Conservation (phyloP, 257 asterid species). For the Ophiorrhiza pumila region DNA sequence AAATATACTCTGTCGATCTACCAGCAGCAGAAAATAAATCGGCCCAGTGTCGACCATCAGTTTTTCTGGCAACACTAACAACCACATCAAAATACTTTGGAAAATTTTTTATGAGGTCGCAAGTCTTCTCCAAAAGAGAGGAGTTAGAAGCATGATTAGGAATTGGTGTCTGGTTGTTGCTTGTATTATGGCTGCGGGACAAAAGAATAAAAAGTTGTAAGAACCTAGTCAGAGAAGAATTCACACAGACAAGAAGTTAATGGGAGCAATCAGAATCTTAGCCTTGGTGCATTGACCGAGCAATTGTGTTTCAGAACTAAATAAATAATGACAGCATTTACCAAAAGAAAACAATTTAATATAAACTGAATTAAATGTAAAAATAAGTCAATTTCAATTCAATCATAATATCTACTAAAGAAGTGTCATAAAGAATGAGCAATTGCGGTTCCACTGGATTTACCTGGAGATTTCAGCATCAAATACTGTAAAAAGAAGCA, state of each 20-base stretch:
- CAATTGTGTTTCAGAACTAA: background rate
- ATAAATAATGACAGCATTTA: background rate
- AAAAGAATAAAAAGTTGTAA: slow-evolving; percentile 6
- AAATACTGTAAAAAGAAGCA: slow-evolving; percentile 97
- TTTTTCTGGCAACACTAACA: too few relatives aligned
- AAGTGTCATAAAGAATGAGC: too few relatives aligned
- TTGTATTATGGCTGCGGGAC: slow-evolving; percentile 59
- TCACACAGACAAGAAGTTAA: background rate
- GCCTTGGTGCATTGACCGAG: background rate
- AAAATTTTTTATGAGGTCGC: too few relatives aligned
- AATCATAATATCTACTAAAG: too few relatives aligned
- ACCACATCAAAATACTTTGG: too few relatives aligned
- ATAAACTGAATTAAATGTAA: too few relatives aligned
- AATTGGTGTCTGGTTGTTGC: slow-evolving; percentile 50
- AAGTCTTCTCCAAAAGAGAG: too few relatives aligned
- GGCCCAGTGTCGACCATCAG: too few relatives aligned
- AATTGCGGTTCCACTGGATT: too few relatives aligned
- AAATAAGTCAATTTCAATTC: too few relatives aligned
- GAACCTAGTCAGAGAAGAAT: background rate
- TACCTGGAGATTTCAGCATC: too few relatives aligned
- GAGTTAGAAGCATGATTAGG: slow-evolving; percentile 42
- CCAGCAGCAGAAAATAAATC: too few relatives aligned
- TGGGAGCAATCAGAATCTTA: background rate
- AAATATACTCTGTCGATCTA: slow-evolving; percentile 86
- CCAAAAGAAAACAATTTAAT: background rate